Base-by-base conservation (phyloP, 2,329 filamentous ascomycete species). In the Neurospora sp. region DNA sequence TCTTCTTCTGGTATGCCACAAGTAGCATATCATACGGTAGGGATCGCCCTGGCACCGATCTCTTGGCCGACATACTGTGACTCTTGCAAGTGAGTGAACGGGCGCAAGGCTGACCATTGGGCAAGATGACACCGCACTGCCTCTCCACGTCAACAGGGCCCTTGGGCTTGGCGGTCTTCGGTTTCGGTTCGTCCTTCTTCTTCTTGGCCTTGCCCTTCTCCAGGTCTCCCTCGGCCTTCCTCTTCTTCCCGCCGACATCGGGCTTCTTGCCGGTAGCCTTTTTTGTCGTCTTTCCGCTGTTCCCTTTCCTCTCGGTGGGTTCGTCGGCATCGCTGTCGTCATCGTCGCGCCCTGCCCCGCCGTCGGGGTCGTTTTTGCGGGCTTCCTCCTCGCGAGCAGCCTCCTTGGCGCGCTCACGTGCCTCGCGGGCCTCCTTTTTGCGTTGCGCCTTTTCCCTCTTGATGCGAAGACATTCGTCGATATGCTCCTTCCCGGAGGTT, bases 61-160 rank as follows among this genome's bases (percentile, higher is more conserved):
- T 87, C 81, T 97, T 97, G 5, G 94, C 91, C 11, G 94, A 93
- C 94, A 97, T 97, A n/a, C 87, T 90, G 74, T 97, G 94, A 71
- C 91, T 95, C 81, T 97, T 97, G 84, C 94, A 97, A 0, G 94
- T 97, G 70, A 97, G 81, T 3, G 92, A 96, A 69, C 94, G 85
- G 11, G 94, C 94, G 78, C 94, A 97, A 69, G 91, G 91, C 71
- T 92, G 91, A 1, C 93, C 93, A 77, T 97, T 97, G 0, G 92
- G 87, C 69, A 97, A 83, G 28, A 90, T 85, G 43, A 97, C 94
- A 84, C 94, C 94, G 77, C 94, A 97, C 81, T 97, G 94, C 76
- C 91, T 89, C 82, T 97, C 94, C 23, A 97, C 94, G 80, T 97
- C 94, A 52, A 97, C 94, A 2, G 94, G 94, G 0, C 93, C 93